Evolutionary conservation across 164 flowering plant species (phyloP), one percentile per base, ranked within the genome.

Genomic region (Nelumbo lutea): DNA sequence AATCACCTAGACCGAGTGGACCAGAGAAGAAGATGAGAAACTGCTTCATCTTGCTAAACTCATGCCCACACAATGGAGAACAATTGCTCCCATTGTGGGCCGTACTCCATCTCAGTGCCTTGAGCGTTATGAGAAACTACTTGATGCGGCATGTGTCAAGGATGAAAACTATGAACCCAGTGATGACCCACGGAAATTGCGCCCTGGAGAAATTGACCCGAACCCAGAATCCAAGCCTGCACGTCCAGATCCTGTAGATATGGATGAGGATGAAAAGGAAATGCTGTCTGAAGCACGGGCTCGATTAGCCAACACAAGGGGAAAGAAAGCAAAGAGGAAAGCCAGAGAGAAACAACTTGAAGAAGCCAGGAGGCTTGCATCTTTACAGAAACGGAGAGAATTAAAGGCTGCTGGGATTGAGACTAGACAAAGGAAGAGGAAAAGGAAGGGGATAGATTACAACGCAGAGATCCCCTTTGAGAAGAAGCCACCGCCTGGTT

Each of bases 201-300:
- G 96, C 4, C 97, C 97, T 52, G 98, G 98, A 61, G 98, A 94
- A 81, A 91, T 92, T 76, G 98, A 94, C 64, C 98, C 97, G 5
- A 94, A 95, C 65, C 97, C 98, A 0, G 98, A 95, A 61, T 90
- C 98, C 11, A 95, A 92, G 79, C 99, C 99, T 70, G 99, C 97
- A 6, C 90, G 98, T 67, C 98, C 98, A 3, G 98, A 92, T 72
- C 97, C 98, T 66, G 98, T 95, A 72, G 97, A 95, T 70, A 95
- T 95, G 98, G 98, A 95, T 79, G 98, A 95, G 79, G 98, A 95
- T 79, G 98, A 95, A 77, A 95, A 92, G 77, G 97, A 95, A 79
- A 95, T 95, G 98, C 96, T 95, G 61, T 95, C 98, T 5, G 98
- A 95, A 79, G 97, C 97, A 14, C 85, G 97, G 39, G 98, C 98